Evolutionary conservation across 306 rosid species (phyloP).

Genomic region (Benincasa hispida): DNA sequence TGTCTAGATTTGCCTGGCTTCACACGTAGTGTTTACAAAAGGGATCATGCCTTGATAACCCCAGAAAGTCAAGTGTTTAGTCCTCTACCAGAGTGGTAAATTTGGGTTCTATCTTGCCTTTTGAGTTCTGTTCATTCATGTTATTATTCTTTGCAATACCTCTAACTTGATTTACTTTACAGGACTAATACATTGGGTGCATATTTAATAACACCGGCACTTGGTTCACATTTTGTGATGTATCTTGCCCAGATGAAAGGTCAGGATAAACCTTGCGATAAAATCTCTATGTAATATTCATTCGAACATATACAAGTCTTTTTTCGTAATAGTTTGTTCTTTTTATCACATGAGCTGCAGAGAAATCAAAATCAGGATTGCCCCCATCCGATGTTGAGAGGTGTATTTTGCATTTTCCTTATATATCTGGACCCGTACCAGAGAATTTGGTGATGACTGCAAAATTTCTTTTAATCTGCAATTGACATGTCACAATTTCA

Average conservation of each 20-base stretch:
- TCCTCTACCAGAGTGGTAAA: slow-evolving; percentile 79
- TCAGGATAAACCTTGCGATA: slow-evolving; percentile 14
- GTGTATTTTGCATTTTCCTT: slow-evolving; percentile 13
- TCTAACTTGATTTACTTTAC: slow-evolving; percentile 1
- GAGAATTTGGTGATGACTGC: background rate
- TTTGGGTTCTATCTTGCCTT: background rate
- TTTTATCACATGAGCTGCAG: slow-evolving; percentile 28
- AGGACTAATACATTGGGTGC: slow-evolving; percentile 69
- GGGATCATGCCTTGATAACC: slow-evolving; percentile 73
- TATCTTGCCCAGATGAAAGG: slow-evolving; percentile 90
- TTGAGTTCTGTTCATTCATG: background rate
- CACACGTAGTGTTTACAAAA: slow-evolving; percentile 82
- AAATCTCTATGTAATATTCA: background rate
- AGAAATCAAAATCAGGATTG: slow-evolving; percentile 53
- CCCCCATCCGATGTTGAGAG: slow-evolving; percentile 61
- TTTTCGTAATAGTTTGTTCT: slow-evolving; percentile 8
- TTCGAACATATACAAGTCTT: background rate
- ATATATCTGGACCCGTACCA: background rate
- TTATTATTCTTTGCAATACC: background rate
- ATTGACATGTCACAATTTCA: slow-evolving; percentile 2
- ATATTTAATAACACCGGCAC: slow-evolving; percentile 65
- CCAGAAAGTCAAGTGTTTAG: slow-evolving; percentile 92
- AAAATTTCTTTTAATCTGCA: background rate
- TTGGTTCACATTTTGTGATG: slow-evolving; percentile 84
- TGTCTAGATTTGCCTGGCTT: slow-evolving; percentile 85